Base-by-base conservation (phyloP, 169 alveolate species). In the Hammondia hammondi region DNA sequence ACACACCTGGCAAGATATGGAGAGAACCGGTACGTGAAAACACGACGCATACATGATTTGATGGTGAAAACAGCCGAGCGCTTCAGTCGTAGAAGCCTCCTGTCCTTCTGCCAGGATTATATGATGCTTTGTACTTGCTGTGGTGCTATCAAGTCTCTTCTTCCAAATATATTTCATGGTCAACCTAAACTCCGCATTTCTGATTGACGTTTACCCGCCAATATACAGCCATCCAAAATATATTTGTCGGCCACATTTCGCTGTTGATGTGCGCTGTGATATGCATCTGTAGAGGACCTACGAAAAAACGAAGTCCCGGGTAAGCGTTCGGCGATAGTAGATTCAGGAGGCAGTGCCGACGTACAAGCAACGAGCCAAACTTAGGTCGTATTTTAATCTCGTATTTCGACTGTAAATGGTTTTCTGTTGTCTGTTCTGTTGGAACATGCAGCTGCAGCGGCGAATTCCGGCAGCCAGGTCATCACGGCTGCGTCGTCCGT, bases 1-100 rank as follows among this genome's bases (percentile, higher is more conserved):
- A 43, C 90, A 82, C 35, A 35, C 52, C 90, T 82, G 90, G 90
- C 71, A 82, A 82, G 90, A 82, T 29, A 82, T 82, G 90, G 70
- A 82, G 90, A 39, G n/a, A 45, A 35, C 61, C 0, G 71, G 90
- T 82, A 82, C 32, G 90, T 82, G 90, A 27, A 17, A 3, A 7
- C 10, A 14, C 84, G 32, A 14, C 77, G 6, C 27, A 67, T 0
- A 4, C 27, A 6, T 27, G 77, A 17, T 21, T 21, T 29, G 4
- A 2, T 0, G 43, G 77, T 29, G 27, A 1, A 67, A 67, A 27
- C 0, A 17, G 35, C 32, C 35, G 32, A 4, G 77, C 32, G 24
- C 32, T 27, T 67, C 77, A 57, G 71, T 57, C 43, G 43, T 39
- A 39, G 43, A 39, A 39, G 43, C 43, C 43, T 39, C 43, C 43